Evolutionary conservation across 2,329 filamentous ascomycete genomes (phyloP).

Genomic region (Monilinia fructigena): DNA sequence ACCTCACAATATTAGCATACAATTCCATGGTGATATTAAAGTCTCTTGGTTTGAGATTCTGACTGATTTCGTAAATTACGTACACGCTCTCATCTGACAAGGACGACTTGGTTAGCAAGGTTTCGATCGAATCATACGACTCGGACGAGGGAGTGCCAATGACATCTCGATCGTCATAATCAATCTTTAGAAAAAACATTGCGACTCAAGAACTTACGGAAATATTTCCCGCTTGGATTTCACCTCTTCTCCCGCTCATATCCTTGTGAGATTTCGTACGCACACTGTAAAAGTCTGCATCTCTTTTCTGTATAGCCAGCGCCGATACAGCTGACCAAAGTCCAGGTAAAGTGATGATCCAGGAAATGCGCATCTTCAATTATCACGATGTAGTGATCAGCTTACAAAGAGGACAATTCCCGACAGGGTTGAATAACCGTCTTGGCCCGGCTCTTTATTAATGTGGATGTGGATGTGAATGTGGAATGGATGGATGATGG

Average conservation of each 20-base stretch:
- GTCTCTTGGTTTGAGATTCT: neutral
- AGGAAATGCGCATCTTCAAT: conserved; percentile 36
- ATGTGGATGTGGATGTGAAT: neutral
- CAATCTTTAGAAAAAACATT: neutral
- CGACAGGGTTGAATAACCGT: conserved; percentile 20
- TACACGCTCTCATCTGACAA: conserved; percentile 39
- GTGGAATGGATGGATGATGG: neutral
- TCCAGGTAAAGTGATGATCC: conserved; percentile 33
- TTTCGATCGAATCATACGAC: neutral
- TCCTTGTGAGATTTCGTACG: conserved; percentile 38
- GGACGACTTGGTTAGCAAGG: neutral
- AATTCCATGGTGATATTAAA: neutral
- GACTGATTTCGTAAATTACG: conserved; percentile 23
- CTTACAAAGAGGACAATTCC: conserved; percentile 2
- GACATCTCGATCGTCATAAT: neutral
- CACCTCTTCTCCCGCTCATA: conserved; percentile 37
- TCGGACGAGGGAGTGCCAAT: neutral
- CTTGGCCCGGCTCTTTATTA: conserved; percentile 18
- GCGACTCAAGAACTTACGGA: conserved; percentile 38
- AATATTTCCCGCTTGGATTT: conserved; percentile 42
- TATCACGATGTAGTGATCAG: conserved; percentile 1
- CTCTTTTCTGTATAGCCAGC: conserved; percentile 34
- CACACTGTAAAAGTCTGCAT: conserved; percentile 39
- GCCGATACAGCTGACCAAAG: conserved; percentile 32
- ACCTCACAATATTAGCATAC: conserved; percentile 25